phyloP scores from a whole-genome alignment of 305 asterid genomes.

The Rubia balearica region DNA sequence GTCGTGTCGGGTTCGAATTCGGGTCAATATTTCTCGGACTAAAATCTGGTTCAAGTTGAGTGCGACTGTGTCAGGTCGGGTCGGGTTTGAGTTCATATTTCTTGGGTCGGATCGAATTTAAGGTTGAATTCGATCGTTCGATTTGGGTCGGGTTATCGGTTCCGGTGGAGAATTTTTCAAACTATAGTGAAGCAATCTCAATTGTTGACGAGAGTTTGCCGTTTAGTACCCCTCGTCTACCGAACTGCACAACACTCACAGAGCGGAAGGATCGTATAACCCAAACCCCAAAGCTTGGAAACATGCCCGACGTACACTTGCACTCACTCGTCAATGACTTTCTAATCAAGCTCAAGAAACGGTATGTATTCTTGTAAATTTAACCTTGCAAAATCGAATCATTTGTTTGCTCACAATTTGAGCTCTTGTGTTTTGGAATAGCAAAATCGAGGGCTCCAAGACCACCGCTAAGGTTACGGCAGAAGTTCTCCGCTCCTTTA shows the following conservation, averaged over 20 bases:
- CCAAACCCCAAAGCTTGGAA: background rate
- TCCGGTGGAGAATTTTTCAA: too few species aligned
- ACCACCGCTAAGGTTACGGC: conserved; percentile 82
- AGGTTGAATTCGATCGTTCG: too few species aligned
- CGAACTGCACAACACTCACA: background rate
- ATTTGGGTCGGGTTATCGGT: too few species aligned
- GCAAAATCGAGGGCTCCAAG: conserved; percentile 95
- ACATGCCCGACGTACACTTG: conserved; percentile 64
- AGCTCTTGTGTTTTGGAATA: conserved; percentile 18
- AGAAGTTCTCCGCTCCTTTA: conserved; percentile 84
- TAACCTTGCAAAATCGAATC: background rate
- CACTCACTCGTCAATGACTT: conserved; percentile 62
- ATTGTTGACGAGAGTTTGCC: background rate
- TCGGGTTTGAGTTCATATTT: too few species aligned
- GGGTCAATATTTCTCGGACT: too few species aligned
- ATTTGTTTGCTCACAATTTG: background rate
- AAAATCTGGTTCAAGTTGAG: too few species aligned
- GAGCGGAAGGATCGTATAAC: background rate
- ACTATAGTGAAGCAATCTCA: background rate
- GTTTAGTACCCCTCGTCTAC: background rate
- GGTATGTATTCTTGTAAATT: conserved; percentile 29
- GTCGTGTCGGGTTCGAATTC: too few species aligned
- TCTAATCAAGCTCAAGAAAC: conserved; percentile 70
- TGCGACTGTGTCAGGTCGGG: too few species aligned
- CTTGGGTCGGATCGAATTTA: too few species aligned